phyloP scores from a whole-genome alignment of 1,284 basidiomycete genomes.

The Ustilago bromivora region DNA sequence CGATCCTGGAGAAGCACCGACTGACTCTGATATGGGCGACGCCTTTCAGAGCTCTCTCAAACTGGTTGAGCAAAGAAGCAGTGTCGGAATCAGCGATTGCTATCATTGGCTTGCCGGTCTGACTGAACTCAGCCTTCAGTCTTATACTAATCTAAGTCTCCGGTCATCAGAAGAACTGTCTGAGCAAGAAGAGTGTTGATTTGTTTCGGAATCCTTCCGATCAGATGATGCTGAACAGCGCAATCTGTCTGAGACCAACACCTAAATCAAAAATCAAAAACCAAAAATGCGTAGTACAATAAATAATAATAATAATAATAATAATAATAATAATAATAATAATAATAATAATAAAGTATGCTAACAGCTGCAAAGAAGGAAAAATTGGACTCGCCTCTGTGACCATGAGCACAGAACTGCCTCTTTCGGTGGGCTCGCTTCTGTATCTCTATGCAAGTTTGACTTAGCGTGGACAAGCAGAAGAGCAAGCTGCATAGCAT shows the following conservation, averaged over 20 bases:
- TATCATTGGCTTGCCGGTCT: too few species aligned
- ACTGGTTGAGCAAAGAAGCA: neutral
- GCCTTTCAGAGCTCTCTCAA: neutral
- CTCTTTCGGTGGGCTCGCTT: slow-evolving; percentile 6
- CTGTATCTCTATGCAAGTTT: neutral
- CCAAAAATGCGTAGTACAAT: too few species aligned
- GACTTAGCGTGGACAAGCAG: slow-evolving; percentile 4
- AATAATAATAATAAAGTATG: too few species aligned
- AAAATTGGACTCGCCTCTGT: neutral
- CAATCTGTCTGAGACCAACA: neutral
- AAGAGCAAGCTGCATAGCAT: slow-evolving; percentile 5
- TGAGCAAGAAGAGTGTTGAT: slow-evolving; percentile 5
- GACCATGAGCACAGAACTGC: slow-evolving; percentile 3
- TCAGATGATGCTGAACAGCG: neutral
- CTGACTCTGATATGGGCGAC: neutral
- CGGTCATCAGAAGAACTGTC: neutral
- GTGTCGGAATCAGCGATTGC: neutral
- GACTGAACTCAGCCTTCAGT: too few species aligned
- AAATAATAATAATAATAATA: too few species aligned
- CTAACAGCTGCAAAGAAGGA: neutral
- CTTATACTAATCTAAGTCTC: too few species aligned
- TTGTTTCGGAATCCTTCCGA: neutral
- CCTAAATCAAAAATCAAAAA: neutral
- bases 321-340: too few species aligned
- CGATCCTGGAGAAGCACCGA: neutral